These are phyloP conservation scores for Tylopilus sp. DNA, from an alignment of 768 basidiomycete species.

Conservation along the genomic window DNA sequence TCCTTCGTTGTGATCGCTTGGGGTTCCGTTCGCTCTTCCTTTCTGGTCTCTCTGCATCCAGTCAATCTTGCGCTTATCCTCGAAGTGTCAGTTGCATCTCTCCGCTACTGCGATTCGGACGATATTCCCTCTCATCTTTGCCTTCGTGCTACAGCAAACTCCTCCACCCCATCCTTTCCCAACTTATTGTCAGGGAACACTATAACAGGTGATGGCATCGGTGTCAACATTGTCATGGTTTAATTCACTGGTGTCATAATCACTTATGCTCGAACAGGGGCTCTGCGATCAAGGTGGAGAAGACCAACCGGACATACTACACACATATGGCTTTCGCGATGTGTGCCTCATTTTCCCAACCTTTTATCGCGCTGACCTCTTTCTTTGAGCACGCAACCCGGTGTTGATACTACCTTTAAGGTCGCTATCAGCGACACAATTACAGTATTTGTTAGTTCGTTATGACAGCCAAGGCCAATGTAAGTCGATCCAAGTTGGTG, in stretches of 20 bases:
- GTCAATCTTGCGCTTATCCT: too few species aligned
- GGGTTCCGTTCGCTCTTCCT: too few species aligned
- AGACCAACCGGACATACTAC: slow-evolving; percentile 65
- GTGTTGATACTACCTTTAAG: slow-evolving; percentile 10
- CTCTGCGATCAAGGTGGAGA: too few species aligned
- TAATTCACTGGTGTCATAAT: slow-evolving; percentile 67
- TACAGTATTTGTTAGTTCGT: slow-evolving; percentile 20
- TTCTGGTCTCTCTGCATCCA: too few species aligned
- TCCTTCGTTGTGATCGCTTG: too few species aligned
- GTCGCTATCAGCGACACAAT: slow-evolving; percentile 2
- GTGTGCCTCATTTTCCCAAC: background rate
- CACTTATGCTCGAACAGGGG: too few species aligned
- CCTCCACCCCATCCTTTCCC: background rate
- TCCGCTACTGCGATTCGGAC: too few species aligned
- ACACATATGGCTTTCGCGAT: slow-evolving; percentile 69
- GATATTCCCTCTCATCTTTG: too few species aligned
- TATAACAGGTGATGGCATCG: slow-evolving; percentile 22
- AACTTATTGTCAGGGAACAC: slow-evolving; percentile 14
- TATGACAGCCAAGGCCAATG: slow-evolving; percentile 24
- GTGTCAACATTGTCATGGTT: slow-evolving; percentile 43
- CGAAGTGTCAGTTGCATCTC: too few species aligned
- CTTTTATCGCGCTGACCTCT: background rate
- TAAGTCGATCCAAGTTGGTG: slow-evolving; percentile 6
- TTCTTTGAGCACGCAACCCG: slow-evolving; percentile 22
- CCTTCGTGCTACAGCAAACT: too few species aligned